These are phyloP conservation scores for Colletotrichum aenigma DNA, from an alignment of 2,329 filamentous ascomycete species.

Conservation along the genomic window DNA sequence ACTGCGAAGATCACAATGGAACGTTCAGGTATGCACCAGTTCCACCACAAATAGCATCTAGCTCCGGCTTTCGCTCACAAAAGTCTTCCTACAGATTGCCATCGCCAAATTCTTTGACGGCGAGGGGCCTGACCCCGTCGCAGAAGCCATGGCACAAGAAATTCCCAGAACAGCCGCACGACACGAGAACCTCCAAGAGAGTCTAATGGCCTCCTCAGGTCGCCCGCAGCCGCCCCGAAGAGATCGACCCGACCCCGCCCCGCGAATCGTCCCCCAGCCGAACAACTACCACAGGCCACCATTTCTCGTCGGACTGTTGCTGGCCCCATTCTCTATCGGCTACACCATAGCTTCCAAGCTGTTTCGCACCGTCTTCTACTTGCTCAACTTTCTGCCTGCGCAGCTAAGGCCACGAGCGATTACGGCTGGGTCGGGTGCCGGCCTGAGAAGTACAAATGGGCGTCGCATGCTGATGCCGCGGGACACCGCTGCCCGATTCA, in stretches of 20 bases:
- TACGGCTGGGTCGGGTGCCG: conserved; percentile 55
- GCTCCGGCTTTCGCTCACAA: neutral
- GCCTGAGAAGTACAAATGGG: conserved; percentile 66
- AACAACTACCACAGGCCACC: conserved; percentile 73
- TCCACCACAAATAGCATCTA: neutral
- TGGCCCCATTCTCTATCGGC: conserved; percentile 81
- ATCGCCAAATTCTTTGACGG: conserved; percentile 98
- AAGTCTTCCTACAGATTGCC: conserved; percentile 68
- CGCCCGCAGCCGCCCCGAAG: conserved; percentile 21
- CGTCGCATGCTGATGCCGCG: conserved; percentile 80
- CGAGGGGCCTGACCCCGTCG: conserved; percentile 81
- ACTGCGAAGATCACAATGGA: conserved; percentile 90
- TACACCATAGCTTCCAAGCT: conserved; percentile 73
- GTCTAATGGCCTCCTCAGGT: conserved; percentile 42
- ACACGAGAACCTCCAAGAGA: conserved; percentile 76
- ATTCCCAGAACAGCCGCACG: conserved; percentile 67
- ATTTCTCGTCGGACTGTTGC: conserved; percentile 76
- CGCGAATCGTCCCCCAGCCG: conserved; percentile 81
- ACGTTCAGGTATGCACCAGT: conserved; percentile 71
- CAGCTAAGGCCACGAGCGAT: conserved; percentile 59
- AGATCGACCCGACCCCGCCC: conserved; percentile 68
- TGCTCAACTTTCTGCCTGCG: conserved; percentile 82
- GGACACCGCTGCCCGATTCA: conserved; percentile 87
- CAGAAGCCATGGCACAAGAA: conserved; percentile 72
- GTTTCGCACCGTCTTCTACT: conserved; percentile 75